A percentile compares a stretch with the other conserved stretches of the same genome.
These are phyloP conservation scores for Venturia effusa DNA, from an alignment of 2,329 filamentous ascomycete species.

Conservation along the genomic window DNA sequence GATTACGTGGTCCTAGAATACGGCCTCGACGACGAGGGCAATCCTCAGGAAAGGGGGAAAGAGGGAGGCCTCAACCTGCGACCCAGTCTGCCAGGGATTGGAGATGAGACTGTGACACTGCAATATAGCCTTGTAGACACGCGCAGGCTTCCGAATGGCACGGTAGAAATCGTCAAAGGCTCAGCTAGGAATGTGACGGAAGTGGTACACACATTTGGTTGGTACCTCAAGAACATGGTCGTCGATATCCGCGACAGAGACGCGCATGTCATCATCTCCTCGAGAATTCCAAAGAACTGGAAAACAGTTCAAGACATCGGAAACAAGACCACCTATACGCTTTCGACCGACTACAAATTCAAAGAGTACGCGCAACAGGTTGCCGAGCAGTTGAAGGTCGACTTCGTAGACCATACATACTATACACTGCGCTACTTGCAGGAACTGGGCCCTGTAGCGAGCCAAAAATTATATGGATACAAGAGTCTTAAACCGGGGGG, in stretches of 20 bases:
- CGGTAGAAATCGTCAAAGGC: background rate
- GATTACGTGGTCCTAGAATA: background rate
- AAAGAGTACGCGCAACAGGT: background rate
- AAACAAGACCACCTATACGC: background rate
- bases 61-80: background rate
- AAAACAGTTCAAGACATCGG: background rate
- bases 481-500: background rate
- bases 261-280: background rate
- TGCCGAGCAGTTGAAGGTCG: background rate
- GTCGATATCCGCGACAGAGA: background rate
- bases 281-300: background rate
- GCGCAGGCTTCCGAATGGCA: background rate
- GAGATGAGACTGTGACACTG: background rate
- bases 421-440: background rate
- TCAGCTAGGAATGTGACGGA: background rate
- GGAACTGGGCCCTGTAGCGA: background rate
- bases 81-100: background rate
- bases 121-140: background rate
- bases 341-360: background rate
- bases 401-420: background rate
- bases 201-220: conserved; percentile 1
- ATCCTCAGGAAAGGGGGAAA: background rate
- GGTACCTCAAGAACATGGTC: conserved; percentile 3
- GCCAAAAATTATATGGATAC: background rate
- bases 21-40: background rate